Percentiles rank a stretch among this genome's conserved stretches.
Conservation (phyloP, 2,329 filamentous ascomycete species). For the Trichoderma harzianum region DNA sequence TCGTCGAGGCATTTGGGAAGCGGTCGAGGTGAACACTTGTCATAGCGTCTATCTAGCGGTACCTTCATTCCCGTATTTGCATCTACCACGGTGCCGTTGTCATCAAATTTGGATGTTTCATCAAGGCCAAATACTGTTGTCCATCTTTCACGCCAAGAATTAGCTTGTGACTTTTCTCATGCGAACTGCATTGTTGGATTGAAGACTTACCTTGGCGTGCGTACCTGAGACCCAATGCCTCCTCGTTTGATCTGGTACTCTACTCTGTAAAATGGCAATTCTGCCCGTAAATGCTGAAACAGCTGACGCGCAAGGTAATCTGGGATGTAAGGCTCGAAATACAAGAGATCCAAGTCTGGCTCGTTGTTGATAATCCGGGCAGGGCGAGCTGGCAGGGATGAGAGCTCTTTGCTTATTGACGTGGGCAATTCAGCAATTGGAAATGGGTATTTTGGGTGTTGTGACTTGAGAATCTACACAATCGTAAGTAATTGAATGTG, state of each 20-base stretch:
- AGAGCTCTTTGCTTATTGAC: slow-evolving; percentile 38
- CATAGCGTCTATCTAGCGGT: slow-evolving; percentile 51
- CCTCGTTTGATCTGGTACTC: slow-evolving; percentile 69
- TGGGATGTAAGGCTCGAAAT: slow-evolving; percentile 71
- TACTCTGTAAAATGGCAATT: slow-evolving; percentile 73
- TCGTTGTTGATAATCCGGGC: slow-evolving; percentile 61
- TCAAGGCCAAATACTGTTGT: slow-evolving; percentile 58
- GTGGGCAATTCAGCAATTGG: slow-evolving; percentile 44
- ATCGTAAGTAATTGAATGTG: neutral
- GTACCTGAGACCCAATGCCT: slow-evolving; percentile 58
- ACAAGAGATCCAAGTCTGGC: slow-evolving; percentile 68
- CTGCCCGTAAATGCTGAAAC: slow-evolving; percentile 68
- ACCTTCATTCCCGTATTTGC: slow-evolving; percentile 39
- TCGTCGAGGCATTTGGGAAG: slow-evolving; percentile 67
- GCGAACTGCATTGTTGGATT: too few relatives aligned
- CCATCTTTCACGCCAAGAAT: slow-evolving; percentile 29
- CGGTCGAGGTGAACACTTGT: slow-evolving; percentile 60
- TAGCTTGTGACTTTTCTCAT: neutral
- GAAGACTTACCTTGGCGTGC: slow-evolving; percentile 43
- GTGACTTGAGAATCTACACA: slow-evolving; percentile 31
- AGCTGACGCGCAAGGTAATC: slow-evolving; percentile 52
- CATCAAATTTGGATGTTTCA: slow-evolving; percentile 60
- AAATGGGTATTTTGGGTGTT: slow-evolving; percentile 49
- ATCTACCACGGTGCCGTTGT: slow-evolving; percentile 42
- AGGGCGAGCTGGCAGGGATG: slow-evolving; percentile 48